phyloP scores from a whole-genome alignment of 2,329 filamentous ascomycete species.

The Cercospora sp. region DNA sequence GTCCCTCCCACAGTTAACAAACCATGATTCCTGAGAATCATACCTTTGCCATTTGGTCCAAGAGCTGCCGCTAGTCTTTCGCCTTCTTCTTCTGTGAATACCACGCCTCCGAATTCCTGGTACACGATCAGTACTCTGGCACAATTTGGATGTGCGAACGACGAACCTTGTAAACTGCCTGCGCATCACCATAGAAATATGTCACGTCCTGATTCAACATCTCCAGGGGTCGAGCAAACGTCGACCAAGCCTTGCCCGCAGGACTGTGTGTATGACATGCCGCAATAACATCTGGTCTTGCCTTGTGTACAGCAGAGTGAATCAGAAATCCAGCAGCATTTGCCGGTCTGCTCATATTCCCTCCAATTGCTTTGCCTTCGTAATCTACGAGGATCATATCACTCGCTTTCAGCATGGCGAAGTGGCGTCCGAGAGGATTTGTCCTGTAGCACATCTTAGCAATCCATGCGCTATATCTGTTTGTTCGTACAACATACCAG shows the following conservation, averaged over 20 bases:
- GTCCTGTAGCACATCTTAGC: conserved; percentile 42
- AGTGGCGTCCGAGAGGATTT: conserved; percentile 65
- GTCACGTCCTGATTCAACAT: conserved; percentile 71
- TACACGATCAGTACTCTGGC: not conserved
- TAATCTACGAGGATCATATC: conserved; percentile 69
- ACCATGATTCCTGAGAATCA: conserved; percentile 71
- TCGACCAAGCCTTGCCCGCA: conserved; percentile 66
- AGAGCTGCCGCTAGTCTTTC: conserved; percentile 63
- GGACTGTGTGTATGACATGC: conserved; percentile 69
- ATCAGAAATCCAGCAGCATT: conserved; percentile 71
- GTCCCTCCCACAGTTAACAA: conserved; percentile 69
- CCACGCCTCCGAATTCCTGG: conserved; percentile 62
- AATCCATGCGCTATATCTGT: too few species aligned
- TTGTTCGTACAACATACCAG: conserved; percentile 47
- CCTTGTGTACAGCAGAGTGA: conserved; percentile 68
- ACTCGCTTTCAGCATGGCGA: conserved; percentile 62
- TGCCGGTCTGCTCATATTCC: conserved; percentile 59
- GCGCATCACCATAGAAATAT: conserved; percentile 62
- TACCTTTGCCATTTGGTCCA: conserved; percentile 60
- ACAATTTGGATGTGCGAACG: too few species aligned
- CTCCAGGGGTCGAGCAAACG: conserved; percentile 64
- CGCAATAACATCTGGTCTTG: conserved; percentile 66
- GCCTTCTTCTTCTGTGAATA: conserved; percentile 64
- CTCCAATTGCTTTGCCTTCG: conserved; percentile 63
- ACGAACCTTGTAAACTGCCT: conserved; percentile 58